These are phyloP conservation scores for Solanum hybrid DNA, from an alignment of 305 asterid species.

Conservation along the genomic window DNA sequence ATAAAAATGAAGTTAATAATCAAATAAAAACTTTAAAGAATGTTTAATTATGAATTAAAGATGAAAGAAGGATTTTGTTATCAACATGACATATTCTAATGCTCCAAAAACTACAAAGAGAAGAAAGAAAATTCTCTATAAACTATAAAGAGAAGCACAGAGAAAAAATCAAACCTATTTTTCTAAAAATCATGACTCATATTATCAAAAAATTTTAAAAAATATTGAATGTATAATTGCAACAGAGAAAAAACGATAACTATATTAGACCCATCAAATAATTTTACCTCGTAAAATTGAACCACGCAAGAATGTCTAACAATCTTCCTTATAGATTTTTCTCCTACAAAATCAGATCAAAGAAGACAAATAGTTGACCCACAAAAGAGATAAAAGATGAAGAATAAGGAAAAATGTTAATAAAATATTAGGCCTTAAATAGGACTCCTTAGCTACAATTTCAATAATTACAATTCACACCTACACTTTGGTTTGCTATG, in stretches of 20 bases:
- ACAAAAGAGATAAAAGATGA: background rate
- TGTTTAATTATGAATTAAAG: background rate
- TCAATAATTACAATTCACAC: background rate
- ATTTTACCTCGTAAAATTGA: background rate
- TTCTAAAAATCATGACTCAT: too few species aligned
- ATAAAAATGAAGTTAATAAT: background rate
- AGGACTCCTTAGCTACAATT: background rate
- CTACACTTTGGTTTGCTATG: background rate
- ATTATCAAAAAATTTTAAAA: background rate
- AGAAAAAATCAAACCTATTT: too few species aligned
- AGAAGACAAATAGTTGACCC: background rate
- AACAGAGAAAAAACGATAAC: background rate
- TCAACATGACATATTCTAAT: background rate
- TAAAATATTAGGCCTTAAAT: background rate
- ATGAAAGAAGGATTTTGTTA: background rate
- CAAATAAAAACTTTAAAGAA: background rate
- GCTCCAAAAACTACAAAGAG: too few species aligned
- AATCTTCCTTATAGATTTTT: background rate
- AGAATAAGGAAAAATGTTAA: background rate
- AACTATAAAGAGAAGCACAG: background rate
- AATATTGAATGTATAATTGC: background rate
- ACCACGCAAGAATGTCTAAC: background rate
- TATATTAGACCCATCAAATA: background rate
- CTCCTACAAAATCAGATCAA: background rate
- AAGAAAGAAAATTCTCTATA: background rate